Conservation (phyloP, 2,329 filamentous ascomycete genomes). For the Aspergillus quadrilineatus region DNA sequence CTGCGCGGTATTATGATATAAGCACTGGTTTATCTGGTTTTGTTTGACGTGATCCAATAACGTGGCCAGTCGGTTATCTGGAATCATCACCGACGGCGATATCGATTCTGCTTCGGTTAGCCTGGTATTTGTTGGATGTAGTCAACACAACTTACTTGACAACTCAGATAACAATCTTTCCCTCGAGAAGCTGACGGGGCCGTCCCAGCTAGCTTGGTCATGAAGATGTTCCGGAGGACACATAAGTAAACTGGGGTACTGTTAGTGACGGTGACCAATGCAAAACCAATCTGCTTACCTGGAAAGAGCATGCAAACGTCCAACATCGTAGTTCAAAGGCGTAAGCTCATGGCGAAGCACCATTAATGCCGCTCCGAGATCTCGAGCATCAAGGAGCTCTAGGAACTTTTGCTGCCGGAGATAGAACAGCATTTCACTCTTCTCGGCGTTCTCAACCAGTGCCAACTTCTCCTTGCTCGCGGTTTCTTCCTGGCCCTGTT, state of each 20-base stretch:
- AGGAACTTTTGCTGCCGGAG: slow-evolving; percentile 93
- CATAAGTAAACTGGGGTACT: slow-evolving; percentile 71
- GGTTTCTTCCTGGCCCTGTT: slow-evolving; percentile 34
- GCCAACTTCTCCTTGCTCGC: slow-evolving; percentile 60
- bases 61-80: slow-evolving; percentile 79
- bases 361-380: slow-evolving; percentile 70
- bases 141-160: slow-evolving; percentile 62
- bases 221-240: slow-evolving; percentile 77
- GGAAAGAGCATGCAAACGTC: slow-evolving; percentile 77
- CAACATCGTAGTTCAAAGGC: slow-evolving; percentile 75
- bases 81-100: slow-evolving; percentile 95
- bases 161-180: slow-evolving; percentile 73
- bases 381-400: slow-evolving; percentile 76
- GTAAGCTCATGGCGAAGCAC: slow-evolving; percentile 88
- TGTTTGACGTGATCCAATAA: slow-evolving; percentile 82
- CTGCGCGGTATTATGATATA: slow-evolving; percentile 79
- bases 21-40: slow-evolving; percentile 75
- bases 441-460: slow-evolving; percentile 72
- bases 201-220: slow-evolving; percentile 78
- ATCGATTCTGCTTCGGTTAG: slow-evolving; percentile 65
- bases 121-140: not conserved
- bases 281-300: slow-evolving; percentile 48
- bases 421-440: slow-evolving; percentile 79
- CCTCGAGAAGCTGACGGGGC: slow-evolving; percentile 72
- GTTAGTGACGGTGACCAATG: not conserved